Conservation (phyloP, 2,329 filamentous ascomycete species). For the Trichoderma sp. region DNA sequence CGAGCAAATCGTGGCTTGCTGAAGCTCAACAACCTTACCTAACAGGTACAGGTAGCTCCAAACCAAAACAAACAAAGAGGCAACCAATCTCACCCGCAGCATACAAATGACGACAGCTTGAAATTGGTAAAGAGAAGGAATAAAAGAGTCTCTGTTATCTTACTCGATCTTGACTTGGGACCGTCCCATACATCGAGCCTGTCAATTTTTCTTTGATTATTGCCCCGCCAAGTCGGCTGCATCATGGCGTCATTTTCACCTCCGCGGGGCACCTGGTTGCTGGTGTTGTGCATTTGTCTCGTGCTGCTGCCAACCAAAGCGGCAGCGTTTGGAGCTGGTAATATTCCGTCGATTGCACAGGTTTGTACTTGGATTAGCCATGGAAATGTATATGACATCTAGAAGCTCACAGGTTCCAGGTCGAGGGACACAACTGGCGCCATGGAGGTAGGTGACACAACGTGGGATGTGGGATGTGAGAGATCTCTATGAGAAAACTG, state of each 20-base stretch:
- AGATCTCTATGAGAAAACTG: background rate
- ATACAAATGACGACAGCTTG: background rate
- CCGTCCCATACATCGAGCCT: background rate
- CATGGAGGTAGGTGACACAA: conserved; percentile 53
- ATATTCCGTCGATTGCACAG: conserved; percentile 63
- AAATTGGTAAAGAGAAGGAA: background rate
- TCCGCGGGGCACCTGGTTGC: conserved; percentile 50
- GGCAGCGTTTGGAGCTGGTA: conserved; percentile 65
- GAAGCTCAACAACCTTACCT: background rate
- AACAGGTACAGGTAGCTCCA: background rate
- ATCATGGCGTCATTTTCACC: conserved; percentile 48
- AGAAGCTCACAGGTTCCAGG: conserved; percentile 37
- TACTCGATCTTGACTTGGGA: background rate
- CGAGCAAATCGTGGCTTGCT: background rate
- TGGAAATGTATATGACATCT: background rate
- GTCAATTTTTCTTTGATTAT: background rate
- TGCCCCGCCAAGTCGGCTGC: conserved; percentile 16
- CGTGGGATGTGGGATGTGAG: background rate
- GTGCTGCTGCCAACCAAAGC: conserved; percentile 56
- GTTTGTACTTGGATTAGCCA: conserved; percentile 26
- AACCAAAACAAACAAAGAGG: background rate
- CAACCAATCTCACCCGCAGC: conserved; percentile 2
- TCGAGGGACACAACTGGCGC: conserved; percentile 67
- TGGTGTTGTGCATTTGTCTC: conserved; percentile 52
- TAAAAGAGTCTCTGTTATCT: background rate